These are phyloP conservation scores for Durio zibethinus DNA, from an alignment of 345 rosid species.

Conservation along the genomic window DNA sequence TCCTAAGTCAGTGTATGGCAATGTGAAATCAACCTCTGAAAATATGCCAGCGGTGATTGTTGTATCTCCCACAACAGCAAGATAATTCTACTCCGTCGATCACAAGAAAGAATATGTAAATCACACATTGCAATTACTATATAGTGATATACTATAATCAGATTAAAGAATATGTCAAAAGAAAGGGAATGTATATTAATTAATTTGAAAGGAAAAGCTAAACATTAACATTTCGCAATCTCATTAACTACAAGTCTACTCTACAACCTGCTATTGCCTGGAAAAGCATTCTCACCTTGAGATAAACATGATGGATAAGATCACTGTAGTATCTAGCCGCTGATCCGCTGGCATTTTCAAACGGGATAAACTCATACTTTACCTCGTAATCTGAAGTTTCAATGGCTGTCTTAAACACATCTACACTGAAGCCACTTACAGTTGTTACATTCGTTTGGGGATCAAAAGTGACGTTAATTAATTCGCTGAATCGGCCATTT, in stretches of 20 bases:
- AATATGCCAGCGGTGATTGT: slow-evolving; percentile 17
- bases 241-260: background rate
- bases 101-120: background rate
- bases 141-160: background rate
- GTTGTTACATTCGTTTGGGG: background rate
- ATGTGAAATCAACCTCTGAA: slow-evolving; percentile 17
- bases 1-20: slow-evolving; percentile 27
- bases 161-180: background rate
- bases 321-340: slow-evolving; percentile 17
- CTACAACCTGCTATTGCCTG: background rate
- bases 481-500: slow-evolving; percentile 22
- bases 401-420: slow-evolving; percentile 34
- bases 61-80: slow-evolving; percentile 30
- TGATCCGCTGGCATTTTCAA: background rate
- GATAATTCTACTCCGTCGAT: slow-evolving; percentile 12
- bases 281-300: slow-evolving; percentile 17
- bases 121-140: background rate
- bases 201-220: background rate
- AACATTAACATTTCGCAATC: background rate
- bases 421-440: slow-evolving; percentile 34
- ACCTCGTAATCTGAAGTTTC: slow-evolving; percentile 20
- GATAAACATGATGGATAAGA: slow-evolving; percentile 28
- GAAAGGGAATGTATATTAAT: background rate
- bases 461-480: slow-evolving; percentile 18
- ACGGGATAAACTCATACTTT: slow-evolving; percentile 23